Evolutionary conservation across 768 basidiomycete genomes (phyloP).

Genomic region (Lentinula edodes): DNA sequence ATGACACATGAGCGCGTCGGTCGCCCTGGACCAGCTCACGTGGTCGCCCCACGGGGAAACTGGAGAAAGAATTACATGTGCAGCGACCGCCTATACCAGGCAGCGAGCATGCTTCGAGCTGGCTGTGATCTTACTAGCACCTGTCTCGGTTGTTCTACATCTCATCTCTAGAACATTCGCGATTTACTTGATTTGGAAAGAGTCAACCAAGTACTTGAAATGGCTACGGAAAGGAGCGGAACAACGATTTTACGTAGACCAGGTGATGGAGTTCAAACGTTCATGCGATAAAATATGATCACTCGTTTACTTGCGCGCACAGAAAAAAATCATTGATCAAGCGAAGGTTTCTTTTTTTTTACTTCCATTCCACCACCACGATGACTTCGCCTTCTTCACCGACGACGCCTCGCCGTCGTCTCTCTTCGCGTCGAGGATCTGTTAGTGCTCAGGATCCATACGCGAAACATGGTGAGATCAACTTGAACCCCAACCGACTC

Average conservation of each 20-base stretch:
- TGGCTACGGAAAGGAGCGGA: background rate
- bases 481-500: slow-evolving; percentile 46
- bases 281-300: background rate
- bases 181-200: background rate
- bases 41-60: no score
- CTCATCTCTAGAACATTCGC: background rate
- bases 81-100: no score
- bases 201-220: background rate
- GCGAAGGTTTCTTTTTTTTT: no score
- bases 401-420: slow-evolving; percentile 20
- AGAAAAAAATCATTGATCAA: no score
- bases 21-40: no score
- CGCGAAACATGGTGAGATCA: slow-evolving; percentile 47
- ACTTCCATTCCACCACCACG: background rate
- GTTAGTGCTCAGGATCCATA: slow-evolving; percentile 64
- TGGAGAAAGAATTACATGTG: no score
- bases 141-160: no score
- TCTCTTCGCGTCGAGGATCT: slow-evolving; percentile 63
- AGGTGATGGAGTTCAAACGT: background rate
- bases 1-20: no score
- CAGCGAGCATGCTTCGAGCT: no score
- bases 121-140: no score
- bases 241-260: slow-evolving; percentile 1
- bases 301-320: no score
- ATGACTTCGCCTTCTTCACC: slow-evolving; percentile 5